A percentile compares a stretch with the other conserved stretches of the same genome.
These are phyloP conservation scores for Gentiana dahurica DNA, from an alignment of 257 asterid genomes.

Conservation along the genomic window DNA sequence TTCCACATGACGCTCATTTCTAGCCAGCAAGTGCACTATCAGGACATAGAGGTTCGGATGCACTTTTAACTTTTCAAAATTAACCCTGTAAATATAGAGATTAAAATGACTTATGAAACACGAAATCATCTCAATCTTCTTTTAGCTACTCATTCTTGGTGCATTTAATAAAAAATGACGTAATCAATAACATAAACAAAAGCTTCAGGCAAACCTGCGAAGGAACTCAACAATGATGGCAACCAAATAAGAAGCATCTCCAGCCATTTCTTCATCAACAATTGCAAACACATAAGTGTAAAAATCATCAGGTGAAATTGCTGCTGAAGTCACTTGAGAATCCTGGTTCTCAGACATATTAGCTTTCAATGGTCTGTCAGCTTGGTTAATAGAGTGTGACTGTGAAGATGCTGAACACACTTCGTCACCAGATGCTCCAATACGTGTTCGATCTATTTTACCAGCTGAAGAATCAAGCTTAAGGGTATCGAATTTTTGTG, in stretches of 20 bases:
- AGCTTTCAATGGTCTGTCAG: constrained; percentile 35
- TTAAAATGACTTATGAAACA: constrained; percentile 1
- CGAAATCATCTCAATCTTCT: too few species aligned
- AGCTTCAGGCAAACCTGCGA: constrained; percentile 46
- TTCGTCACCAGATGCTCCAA: constrained; percentile 31
- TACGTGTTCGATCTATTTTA: constrained; percentile 23
- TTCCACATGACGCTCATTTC: constrained; percentile 68
- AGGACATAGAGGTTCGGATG: constrained; percentile 52
- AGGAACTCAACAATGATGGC: constrained; percentile 78
- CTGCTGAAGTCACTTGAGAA: constrained; percentile 58
- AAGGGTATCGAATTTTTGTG: constrained; percentile 14
- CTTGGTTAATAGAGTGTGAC: constrained; percentile 29
- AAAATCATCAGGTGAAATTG: constrained; percentile 58
- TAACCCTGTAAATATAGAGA: constrained; percentile 48
- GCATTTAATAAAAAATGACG: background rate
- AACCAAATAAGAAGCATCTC: constrained; percentile 79
- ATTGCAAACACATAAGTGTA: constrained; percentile 55
- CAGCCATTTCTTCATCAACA: constrained; percentile 84
- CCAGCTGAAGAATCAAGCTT: constrained; percentile 29
- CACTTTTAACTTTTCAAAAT: constrained; percentile 64
- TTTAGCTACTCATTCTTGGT: background rate
- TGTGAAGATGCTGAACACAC: constrained; percentile 30
- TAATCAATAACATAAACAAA: too few species aligned
- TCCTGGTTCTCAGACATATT: constrained; percentile 40
- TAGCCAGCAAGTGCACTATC: constrained; percentile 72